These are phyloP conservation scores for Fibroporia radiculosa DNA, from an alignment of 768 basidiomycete species.

Conservation along the genomic window DNA sequence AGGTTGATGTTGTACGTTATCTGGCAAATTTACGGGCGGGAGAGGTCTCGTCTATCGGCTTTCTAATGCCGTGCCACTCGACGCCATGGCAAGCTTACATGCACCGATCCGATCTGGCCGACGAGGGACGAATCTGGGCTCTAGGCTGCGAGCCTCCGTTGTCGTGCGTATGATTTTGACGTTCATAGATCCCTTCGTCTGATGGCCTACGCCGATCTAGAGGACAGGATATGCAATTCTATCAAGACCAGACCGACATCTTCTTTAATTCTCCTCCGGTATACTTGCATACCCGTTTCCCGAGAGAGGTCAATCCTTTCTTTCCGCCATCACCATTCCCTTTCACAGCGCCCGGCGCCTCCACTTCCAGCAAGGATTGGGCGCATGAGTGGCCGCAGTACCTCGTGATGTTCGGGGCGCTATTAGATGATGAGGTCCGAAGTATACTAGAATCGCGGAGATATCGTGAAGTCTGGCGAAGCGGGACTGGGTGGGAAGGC, in stretches of 20 bases:
- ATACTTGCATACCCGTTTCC: slow-evolving; percentile 67
- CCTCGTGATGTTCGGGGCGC: slow-evolving; percentile 75
- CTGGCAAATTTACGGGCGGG: slow-evolving; percentile 46
- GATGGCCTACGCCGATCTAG: slow-evolving; percentile 22
- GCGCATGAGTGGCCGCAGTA: slow-evolving; percentile 75
- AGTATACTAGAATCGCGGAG: slow-evolving; percentile 10
- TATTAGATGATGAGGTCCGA: slow-evolving; percentile 34
- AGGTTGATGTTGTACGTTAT: slow-evolving; percentile 67
- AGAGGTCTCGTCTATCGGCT: slow-evolving; percentile 53
- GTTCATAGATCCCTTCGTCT: not conserved
- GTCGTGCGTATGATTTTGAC: slow-evolving; percentile 39
- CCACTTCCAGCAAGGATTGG: slow-evolving; percentile 34
- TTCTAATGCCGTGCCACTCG: slow-evolving; percentile 96
- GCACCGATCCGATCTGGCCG: slow-evolving; percentile 59
- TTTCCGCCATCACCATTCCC: slow-evolving; percentile 63
- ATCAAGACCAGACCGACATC: slow-evolving; percentile 73
- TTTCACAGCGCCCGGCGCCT: slow-evolving; percentile 38
- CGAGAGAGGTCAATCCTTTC: slow-evolving; percentile 43
- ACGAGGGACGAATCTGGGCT: slow-evolving; percentile 60
- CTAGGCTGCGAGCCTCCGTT: slow-evolving; percentile 92
- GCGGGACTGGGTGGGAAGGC: slow-evolving; percentile 18
- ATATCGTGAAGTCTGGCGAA: slow-evolving; percentile 17
- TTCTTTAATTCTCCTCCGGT: slow-evolving; percentile 68
- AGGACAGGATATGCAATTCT: slow-evolving; percentile 43
- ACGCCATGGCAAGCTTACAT: slow-evolving; percentile 88